Percentiles rank a stretch among this genome's conserved stretches.
These are phyloP conservation scores for Emergomyces orientalis DNA, from an alignment of 2,329 filamentous ascomycete genomes.

Conservation along the genomic window DNA sequence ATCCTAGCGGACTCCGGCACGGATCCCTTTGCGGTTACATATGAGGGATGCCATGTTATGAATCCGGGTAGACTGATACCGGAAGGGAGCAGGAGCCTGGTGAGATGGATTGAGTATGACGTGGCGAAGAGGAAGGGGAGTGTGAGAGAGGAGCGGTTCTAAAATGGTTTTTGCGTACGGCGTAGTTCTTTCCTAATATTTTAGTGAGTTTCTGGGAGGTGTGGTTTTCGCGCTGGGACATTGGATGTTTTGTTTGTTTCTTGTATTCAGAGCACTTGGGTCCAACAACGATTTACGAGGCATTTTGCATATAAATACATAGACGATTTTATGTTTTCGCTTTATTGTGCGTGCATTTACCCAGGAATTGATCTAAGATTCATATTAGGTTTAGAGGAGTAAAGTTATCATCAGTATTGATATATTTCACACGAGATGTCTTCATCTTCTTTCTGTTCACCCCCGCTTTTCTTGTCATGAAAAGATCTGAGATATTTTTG, in stretches of 20 bases:
- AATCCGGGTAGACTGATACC: constrained; percentile 77
- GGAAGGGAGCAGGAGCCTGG: constrained; percentile 56
- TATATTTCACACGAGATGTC: too few species aligned
- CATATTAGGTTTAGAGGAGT: neutral
- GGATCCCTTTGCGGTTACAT: constrained; percentile 76
- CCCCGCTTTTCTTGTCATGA: too few species aligned
- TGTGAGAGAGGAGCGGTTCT: constrained; percentile 56
- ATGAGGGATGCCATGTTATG: constrained; percentile 92
- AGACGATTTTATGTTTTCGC: neutral
- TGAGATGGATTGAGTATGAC: constrained; percentile 83
- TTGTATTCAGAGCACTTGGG: neutral
- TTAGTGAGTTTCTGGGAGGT: neutral
- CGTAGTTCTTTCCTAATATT: neutral
- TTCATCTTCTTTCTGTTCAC: too few species aligned
- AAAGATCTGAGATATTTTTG: neutral
- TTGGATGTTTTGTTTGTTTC: neutral
- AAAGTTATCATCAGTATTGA: constrained; percentile 1
- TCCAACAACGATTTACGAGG: neutral
- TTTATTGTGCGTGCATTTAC: neutral
- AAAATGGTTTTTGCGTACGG: neutral
- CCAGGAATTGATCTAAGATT: neutral
- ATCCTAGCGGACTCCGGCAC: constrained; percentile 74
- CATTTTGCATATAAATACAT: neutral
- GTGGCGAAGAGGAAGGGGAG: constrained; percentile 51
- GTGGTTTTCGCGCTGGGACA: neutral